phyloP scores from a whole-genome alignment of 768 basidiomycete genomes.

The Lanmaoa pseudosensibilis region DNA sequence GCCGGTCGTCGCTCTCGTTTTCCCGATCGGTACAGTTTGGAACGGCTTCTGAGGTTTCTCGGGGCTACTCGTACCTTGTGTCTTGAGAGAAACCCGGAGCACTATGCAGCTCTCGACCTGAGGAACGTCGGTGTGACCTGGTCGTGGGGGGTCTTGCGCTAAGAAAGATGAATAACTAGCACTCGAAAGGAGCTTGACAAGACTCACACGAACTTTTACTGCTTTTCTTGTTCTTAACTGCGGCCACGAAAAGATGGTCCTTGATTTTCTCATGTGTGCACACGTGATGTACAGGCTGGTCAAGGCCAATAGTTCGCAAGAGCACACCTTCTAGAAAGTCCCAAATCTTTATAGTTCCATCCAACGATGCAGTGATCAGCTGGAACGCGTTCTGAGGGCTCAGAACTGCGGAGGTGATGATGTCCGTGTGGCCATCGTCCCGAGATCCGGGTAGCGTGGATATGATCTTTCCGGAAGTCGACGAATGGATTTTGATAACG shows the following conservation, averaged over 20 bases:
- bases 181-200: not conserved
- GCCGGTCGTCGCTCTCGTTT: slow-evolving; percentile 60
- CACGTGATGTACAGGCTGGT: slow-evolving; percentile 67
- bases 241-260: slow-evolving; percentile 70
- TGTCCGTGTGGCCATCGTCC: slow-evolving; percentile 41
- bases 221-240: slow-evolving; percentile 51
- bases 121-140: not conserved
- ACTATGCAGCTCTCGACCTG: slow-evolving; percentile 51
- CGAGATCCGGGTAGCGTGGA: slow-evolving; percentile 71
- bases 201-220: slow-evolving; percentile 29
- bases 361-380: slow-evolving; percentile 79
- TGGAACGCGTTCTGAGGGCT: slow-evolving; percentile 89
- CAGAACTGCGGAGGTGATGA: slow-evolving; percentile 72
- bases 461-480: slow-evolving; percentile 71
- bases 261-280: slow-evolving; percentile 70
- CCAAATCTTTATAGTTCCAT: slow-evolving; percentile 89
- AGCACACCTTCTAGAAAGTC: slow-evolving; percentile 86
- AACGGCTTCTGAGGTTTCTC: slow-evolving; percentile 47
- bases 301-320: slow-evolving; percentile 70
- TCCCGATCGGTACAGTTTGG: slow-evolving; percentile 60
- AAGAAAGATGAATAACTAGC: slow-evolving; percentile 1
- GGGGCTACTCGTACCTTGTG: slow-evolving; percentile 35
- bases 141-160: slow-evolving; percentile 9
- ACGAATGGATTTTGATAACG: slow-evolving; percentile 84
- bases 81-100: slow-evolving; percentile 60